Conservation (phyloP, 1,284 basidiomycete genomes). For the Ganoderma resinaceum region DNA sequence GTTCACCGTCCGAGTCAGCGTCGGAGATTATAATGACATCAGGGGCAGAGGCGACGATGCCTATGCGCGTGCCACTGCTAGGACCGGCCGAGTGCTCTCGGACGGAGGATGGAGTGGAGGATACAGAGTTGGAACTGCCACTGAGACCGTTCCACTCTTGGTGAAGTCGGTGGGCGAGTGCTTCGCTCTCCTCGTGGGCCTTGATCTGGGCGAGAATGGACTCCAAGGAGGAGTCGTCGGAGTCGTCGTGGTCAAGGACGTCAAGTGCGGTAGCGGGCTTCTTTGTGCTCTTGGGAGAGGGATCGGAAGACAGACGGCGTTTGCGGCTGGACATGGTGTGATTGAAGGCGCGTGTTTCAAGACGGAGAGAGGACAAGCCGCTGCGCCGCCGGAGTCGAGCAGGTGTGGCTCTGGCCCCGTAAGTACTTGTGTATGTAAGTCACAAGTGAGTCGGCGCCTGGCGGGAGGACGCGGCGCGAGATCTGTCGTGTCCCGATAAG, state of each 20-base stretch:
- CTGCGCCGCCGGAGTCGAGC: not conserved
- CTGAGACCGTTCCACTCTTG: conserved; percentile 34
- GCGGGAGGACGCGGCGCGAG: not conserved
- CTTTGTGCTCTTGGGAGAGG: conserved; percentile 24
- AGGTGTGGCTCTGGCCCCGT: not conserved
- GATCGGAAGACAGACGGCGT: conserved; percentile 23
- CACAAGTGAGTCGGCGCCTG: not conserved
- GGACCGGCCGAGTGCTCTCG: not conserved
- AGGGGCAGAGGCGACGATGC: not conserved
- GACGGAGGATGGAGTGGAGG: conserved; percentile 14
- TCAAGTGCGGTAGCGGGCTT: conserved; percentile 16
- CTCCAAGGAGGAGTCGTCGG: conserved; percentile 49
- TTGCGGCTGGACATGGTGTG: conserved; percentile 27
- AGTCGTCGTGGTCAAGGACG: conserved; percentile 32
- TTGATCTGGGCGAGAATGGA: conserved; percentile 48
- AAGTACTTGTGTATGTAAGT: not conserved
- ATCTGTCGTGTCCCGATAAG: conserved; percentile 23
- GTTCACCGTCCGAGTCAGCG: conserved; percentile 16
- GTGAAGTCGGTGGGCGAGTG: conserved; percentile 45
- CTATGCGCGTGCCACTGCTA: not conserved
- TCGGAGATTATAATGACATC: conserved; percentile 30
- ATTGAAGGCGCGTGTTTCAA: conserved; percentile 4
- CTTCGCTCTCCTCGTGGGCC: conserved; percentile 53
- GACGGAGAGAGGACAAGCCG: not conserved
- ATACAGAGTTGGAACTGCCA: not conserved